Evolutionary conservation across 2,329 filamentous ascomycete species (phyloP).

Genomic region (Botrytis fabae): DNA sequence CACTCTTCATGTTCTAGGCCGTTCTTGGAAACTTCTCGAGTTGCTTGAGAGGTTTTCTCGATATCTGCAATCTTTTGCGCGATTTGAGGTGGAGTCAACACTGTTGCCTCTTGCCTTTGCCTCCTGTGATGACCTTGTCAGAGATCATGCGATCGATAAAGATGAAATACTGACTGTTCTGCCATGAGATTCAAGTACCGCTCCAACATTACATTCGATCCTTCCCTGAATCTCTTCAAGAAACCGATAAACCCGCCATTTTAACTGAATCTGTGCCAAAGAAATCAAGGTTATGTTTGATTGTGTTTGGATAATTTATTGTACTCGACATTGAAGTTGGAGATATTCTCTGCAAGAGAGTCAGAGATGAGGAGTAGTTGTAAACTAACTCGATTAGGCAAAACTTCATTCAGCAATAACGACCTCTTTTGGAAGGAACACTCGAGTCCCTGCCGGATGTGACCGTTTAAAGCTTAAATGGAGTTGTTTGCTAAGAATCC

Average conservation of each 20-base stretch:
- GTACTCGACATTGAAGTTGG: neutral
- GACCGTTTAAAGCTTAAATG: accelerated
- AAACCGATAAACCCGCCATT: neutral
- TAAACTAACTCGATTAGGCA: neutral
- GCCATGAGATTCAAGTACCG: neutral
- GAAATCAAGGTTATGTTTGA: no score
- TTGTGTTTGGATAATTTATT: no score
- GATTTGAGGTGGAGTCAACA: neutral
- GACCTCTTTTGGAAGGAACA: neutral
- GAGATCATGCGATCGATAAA: neutral
- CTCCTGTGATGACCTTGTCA: neutral
- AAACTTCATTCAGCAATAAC: neutral
- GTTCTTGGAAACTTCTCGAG: neutral
- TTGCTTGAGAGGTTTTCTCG: neutral
- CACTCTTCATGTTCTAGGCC: neutral
- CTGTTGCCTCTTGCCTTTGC: neutral
- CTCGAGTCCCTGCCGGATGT: neutral
- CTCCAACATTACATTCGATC: slow-evolving; percentile 1
- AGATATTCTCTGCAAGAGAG: neutral
- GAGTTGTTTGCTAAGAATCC: neutral
- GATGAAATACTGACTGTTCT: neutral
- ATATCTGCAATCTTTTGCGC: neutral
- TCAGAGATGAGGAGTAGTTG: neutral
- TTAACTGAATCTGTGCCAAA: neutral
- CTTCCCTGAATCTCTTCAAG: neutral